A percentile compares a stretch with the other conserved stretches of the same genome.
Evolutionary conservation across 2,329 filamentous ascomycete species (phyloP).

Genomic region (Neonectria coccinea): DNA sequence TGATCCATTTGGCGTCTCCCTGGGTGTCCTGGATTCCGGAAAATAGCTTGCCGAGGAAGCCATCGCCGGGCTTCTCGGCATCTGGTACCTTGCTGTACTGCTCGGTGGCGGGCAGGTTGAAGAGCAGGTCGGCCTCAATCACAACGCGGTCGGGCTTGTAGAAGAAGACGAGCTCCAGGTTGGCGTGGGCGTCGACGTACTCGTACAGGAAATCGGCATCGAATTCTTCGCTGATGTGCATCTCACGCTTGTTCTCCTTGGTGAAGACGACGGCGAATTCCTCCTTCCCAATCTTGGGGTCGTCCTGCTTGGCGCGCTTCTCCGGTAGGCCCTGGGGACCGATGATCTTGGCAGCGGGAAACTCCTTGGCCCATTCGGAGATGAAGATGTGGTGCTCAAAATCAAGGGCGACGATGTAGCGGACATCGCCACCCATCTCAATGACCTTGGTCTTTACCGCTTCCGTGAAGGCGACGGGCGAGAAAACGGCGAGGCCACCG

Average conservation of each 20-base stretch:
- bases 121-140: slow-evolving; percentile 90
- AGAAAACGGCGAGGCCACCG: slow-evolving; percentile 88
- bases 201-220: slow-evolving; percentile 88
- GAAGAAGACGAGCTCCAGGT: slow-evolving; percentile 89
- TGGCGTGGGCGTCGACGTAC: slow-evolving; percentile 82
- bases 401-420: slow-evolving; percentile 89
- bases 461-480: slow-evolving; percentile 85
- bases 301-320: slow-evolving; percentile 74
- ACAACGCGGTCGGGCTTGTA: slow-evolving; percentile 83
- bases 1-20: slow-evolving; percentile 78
- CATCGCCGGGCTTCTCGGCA: slow-evolving; percentile 46
- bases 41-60: slow-evolving; percentile 59
- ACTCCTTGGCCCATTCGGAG: slow-evolving; percentile 84
- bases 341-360: slow-evolving; percentile 82
- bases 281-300: slow-evolving; percentile 61
- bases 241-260: slow-evolving; percentile 62
- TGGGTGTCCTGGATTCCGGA: slow-evolving; percentile 68
- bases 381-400: slow-evolving; percentile 96
- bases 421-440: slow-evolving; percentile 75
- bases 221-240: slow-evolving; percentile 79
- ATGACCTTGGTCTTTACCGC: slow-evolving; percentile 74
- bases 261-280: slow-evolving; percentile 77
- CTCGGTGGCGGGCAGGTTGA: slow-evolving; percentile 89
- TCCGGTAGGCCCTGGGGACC: slow-evolving; percentile 85
- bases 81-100: slow-evolving; percentile 81